These are phyloP conservation scores for Trichomonascaceae sp. DNA, from an alignment of 1,139 yeast species.

Conservation along the genomic window DNA sequence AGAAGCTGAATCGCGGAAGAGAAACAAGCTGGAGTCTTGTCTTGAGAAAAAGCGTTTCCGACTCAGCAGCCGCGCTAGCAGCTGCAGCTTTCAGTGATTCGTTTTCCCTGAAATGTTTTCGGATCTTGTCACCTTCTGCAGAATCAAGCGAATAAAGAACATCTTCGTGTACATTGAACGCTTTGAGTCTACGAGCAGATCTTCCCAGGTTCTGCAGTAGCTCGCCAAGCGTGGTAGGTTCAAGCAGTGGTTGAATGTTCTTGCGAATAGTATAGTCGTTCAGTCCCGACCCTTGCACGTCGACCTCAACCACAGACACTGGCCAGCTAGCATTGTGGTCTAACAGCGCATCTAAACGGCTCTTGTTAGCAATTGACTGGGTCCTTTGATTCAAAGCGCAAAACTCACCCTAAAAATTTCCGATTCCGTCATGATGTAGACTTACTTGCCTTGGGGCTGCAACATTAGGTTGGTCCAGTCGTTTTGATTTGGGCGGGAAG, in stretches of 20 bases:
- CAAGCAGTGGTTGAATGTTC: constrained; percentile 45
- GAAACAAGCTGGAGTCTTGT: neutral
- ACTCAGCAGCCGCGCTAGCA: constrained; percentile 10
- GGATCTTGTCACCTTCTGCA: constrained; percentile 6
- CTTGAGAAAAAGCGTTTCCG: constrained; percentile 7
- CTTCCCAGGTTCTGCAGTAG: constrained; percentile 21
- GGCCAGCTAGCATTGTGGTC: constrained; percentile 11
- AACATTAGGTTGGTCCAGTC: no score
- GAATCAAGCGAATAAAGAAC: constrained; percentile 31
- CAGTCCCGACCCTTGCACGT: constrained; percentile 22
- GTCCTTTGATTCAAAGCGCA: no score
- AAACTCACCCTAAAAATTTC: no score
- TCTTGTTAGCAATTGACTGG: neutral
- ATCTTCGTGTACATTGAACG: constrained; percentile 35
- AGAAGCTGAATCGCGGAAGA: neutral
- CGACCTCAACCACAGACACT: constrained; percentile 31
- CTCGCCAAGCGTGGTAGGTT: constrained; percentile 18
- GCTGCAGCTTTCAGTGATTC: neutral
- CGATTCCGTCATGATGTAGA: neutral
- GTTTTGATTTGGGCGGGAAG: no score
- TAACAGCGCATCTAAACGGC: neutral
- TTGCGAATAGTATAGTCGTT: constrained; percentile 28
- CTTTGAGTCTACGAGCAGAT: constrained; percentile 18
- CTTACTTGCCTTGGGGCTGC: no score
- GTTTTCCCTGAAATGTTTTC: neutral